Conservation (phyloP, 768 basidiomycete genomes). For the Russula lepida region DNA sequence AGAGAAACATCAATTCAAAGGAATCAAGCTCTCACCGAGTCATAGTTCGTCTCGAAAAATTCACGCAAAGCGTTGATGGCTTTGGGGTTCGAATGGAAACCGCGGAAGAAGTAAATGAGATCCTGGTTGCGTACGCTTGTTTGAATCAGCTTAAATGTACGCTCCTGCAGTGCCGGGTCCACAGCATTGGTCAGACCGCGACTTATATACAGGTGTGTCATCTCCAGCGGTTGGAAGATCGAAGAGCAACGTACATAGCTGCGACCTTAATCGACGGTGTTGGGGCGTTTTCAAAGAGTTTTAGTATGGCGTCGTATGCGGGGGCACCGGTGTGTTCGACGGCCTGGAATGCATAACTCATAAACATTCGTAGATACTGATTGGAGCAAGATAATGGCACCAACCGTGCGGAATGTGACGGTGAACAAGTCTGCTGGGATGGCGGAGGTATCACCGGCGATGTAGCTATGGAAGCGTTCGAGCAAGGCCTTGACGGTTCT, state of each 20-base stretch:
- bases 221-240: not conserved
- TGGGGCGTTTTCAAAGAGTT: constrained; percentile 60
- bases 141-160: constrained; percentile 55
- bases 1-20: not conserved
- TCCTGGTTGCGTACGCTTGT: constrained; percentile 52
- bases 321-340: constrained; percentile 63
- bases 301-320: constrained; percentile 68
- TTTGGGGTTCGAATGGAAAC: constrained; percentile 46
- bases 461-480: constrained; percentile 60
- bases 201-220: constrained; percentile 30
- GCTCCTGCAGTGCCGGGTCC: constrained; percentile 47
- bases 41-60: constrained; percentile 66
- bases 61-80: constrained; percentile 45
- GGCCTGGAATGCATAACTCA: constrained; percentile 35
- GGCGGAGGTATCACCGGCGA: constrained; percentile 61
- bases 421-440: constrained; percentile 76
- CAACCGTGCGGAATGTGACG: constrained; percentile 44
- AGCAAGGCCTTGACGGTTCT: constrained; percentile 72
- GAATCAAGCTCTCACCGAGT: constrained; percentile 37
- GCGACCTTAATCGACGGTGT: constrained; percentile 67
- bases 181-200: constrained; percentile 53
- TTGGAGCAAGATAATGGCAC: constrained; percentile 17
- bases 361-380: not conserved
- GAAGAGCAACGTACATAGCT: constrained; percentile 45
- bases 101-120: constrained; percentile 53